Evolutionary conservation across 2,329 filamentous ascomycete genomes (phyloP).

Genomic region (Arthroderma sp.): DNA sequence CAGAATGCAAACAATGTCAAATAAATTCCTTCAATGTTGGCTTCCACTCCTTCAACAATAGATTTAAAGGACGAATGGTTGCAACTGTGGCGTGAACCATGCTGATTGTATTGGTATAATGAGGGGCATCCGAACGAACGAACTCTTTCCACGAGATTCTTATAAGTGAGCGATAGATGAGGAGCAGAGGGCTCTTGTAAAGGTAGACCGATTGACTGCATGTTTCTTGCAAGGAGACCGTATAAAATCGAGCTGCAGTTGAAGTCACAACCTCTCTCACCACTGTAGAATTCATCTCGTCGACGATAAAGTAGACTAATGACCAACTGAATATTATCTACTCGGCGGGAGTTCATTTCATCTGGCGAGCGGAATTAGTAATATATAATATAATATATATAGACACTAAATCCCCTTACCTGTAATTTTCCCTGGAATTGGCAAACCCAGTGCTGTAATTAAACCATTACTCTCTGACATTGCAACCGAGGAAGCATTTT

Average conservation of each 20-base stretch:
- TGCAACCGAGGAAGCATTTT: not conserved
- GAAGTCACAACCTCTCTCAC: constrained; percentile 11
- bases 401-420: constrained; percentile 4
- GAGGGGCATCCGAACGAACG: no score
- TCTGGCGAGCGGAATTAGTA: not conserved
- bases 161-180: no score
- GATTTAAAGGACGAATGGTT: no score
- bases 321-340: constrained; percentile 3
- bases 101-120: no score
- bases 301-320: constrained; percentile 8
- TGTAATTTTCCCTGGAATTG: constrained; percentile 11
- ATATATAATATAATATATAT: not conserved
- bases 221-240: constrained; percentile 11
- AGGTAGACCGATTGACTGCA: constrained; percentile 10
- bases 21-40: no score
- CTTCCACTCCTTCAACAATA: no score
- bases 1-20: no score
- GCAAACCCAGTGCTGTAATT: constrained; percentile 12
- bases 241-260: constrained; percentile 17
- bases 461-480: constrained; percentile 4
- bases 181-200: constrained; percentile 9
- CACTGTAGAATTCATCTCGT: constrained; percentile 6
- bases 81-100: no score
- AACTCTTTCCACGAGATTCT: no score
- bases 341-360: constrained; percentile 2